phyloP scores from a whole-genome alignment of 257 asterid genomes.

The Solanum bukasovii region DNA sequence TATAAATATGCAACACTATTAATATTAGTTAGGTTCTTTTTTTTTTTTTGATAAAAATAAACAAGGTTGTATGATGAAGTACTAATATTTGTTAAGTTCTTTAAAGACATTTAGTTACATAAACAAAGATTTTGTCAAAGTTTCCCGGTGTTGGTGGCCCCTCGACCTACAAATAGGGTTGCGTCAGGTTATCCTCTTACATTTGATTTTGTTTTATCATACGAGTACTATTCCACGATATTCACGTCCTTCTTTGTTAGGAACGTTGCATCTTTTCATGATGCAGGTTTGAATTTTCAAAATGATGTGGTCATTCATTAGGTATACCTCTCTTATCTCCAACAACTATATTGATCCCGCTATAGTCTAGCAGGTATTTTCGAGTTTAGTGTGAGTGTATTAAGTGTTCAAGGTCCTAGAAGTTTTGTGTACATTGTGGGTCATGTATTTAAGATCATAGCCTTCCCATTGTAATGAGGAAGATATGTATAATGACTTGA shows the following conservation, averaged over 20 bases:
- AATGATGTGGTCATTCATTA: neutral
- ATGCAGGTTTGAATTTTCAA: neutral
- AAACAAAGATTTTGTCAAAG: neutral
- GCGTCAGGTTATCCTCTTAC: neutral
- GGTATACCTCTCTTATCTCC: neutral
- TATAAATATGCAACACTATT: neutral
- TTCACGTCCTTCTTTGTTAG: neutral
- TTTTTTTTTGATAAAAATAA: too few species aligned
- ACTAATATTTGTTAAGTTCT: neutral
- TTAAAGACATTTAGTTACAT: neutral
- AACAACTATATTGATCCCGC: neutral
- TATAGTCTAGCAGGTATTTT: neutral
- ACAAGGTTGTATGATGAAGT: neutral
- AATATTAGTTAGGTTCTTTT: neutral
- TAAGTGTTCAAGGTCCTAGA: neutral
- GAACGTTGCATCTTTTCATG: neutral
- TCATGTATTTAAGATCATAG: neutral
- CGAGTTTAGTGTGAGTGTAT: neutral
- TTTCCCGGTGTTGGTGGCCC: neutral
- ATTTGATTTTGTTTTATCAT: neutral
- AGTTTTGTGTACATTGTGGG: neutral
- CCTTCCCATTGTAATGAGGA: neutral
- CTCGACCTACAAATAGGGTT: neutral
- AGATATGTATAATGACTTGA: neutral
- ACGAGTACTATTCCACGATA: neutral